A percentile compares a stretch with the other conserved stretches of the same genome.
These are phyloP conservation scores for Marasmius tenuissimus DNA, from an alignment of 1,284 basidiomycete genomes.

Conservation along the genomic window DNA sequence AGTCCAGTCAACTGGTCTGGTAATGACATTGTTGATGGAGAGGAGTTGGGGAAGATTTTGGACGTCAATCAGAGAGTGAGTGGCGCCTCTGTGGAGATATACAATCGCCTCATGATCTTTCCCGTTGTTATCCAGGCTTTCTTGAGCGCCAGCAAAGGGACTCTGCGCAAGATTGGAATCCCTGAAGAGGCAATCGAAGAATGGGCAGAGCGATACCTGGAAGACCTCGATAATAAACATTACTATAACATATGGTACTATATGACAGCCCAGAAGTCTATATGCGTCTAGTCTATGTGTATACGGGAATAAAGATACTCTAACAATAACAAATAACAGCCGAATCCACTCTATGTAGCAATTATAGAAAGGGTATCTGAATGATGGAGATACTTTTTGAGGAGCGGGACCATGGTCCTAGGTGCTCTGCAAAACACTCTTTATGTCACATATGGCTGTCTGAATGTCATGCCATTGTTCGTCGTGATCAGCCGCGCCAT, in stretches of 20 bases:
- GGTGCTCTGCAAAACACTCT: not conserved
- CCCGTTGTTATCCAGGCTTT: slow-evolving; percentile 10
- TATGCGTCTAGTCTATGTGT: not conserved
- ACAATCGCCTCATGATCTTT: not conserved
- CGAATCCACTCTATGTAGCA: not conserved
- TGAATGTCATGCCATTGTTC: slow-evolving; percentile 21
- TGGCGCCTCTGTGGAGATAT: not conserved
- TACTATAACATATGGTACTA: slow-evolving; percentile 22
- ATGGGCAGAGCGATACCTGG: slow-evolving; percentile 16
- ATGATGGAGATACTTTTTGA: not conserved
- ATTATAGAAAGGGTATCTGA: not conserved
- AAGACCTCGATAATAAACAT: slow-evolving; percentile 16
- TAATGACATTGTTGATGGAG: slow-evolving; percentile 17
- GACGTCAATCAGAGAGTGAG: slow-evolving; percentile 21
- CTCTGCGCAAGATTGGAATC: slow-evolving; percentile 14
- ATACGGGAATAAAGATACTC: not conserved
- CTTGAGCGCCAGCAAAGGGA: slow-evolving; percentile 12
- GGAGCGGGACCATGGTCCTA: not conserved
- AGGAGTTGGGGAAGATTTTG: slow-evolving; percentile 22
- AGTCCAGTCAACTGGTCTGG: slow-evolving; percentile 26
- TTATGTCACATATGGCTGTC: slow-evolving; percentile 6
- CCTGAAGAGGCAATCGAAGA: slow-evolving; percentile 15
- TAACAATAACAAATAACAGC: not conserved
- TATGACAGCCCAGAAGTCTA: slow-evolving; percentile 14
- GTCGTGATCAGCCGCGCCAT: slow-evolving; percentile 25